Conservation (phyloP, 169 alveolate species). For the Plasmodium gonderi region DNA sequence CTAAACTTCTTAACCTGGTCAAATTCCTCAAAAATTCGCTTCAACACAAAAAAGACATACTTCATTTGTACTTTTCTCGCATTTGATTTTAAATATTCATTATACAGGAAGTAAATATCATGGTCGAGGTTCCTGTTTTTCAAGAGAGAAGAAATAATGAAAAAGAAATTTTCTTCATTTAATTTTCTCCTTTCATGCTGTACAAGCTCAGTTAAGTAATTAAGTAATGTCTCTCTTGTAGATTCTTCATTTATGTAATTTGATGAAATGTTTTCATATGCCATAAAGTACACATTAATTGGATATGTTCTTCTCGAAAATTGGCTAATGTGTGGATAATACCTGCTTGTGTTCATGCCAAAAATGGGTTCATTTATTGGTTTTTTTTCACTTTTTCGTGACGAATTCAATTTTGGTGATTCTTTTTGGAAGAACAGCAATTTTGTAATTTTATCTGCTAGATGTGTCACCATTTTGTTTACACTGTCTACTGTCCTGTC, state of each 20-base stretch:
- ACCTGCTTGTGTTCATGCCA: too few relatives aligned
- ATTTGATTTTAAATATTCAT: neutral
- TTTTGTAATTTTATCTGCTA: neutral
- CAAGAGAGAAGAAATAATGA: conserved; percentile 17
- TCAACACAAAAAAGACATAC: conserved; percentile 8
- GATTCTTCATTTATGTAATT: neutral
- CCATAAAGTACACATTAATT: conserved; percentile 11
- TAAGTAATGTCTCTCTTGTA: neutral
- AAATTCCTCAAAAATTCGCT: conserved; percentile 6
- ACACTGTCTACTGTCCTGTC: neutral
- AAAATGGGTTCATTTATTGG: too few relatives aligned
- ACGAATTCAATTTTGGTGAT: neutral
- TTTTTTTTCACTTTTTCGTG: too few relatives aligned
- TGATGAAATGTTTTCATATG: neutral
- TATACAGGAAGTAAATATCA: neutral
- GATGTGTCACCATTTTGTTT: neutral
- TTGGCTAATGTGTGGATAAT: too few relatives aligned
- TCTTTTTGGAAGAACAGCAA: neutral
- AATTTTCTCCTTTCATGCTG: neutral
- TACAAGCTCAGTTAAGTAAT: neutral
- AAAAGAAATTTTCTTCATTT: conserved; percentile 28
- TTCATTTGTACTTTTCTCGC: neutral
- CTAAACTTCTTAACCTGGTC: neutral
- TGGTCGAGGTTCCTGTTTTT: neutral
- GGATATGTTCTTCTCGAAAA: neutral